phyloP scores from a whole-genome alignment of 176 grass and related monocot genomes.

The Cenchrus fungigraminus region DNA sequence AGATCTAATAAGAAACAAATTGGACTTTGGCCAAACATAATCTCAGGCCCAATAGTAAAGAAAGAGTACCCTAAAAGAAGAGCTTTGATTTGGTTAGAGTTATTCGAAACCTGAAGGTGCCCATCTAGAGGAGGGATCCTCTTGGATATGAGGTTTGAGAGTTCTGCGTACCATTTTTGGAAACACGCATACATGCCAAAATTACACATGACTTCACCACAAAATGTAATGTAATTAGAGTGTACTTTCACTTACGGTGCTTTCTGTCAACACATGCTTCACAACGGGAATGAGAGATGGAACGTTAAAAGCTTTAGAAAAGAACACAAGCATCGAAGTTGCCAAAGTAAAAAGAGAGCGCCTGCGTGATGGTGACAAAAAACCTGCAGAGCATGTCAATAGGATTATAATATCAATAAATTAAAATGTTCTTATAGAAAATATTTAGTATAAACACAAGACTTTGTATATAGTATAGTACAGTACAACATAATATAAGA shows the following conservation, averaged over 20 bases:
- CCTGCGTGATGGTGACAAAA: conserved; percentile 66
- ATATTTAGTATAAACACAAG: conserved; percentile 2
- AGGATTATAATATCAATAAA: conserved; percentile 8
- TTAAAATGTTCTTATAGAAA: neutral
- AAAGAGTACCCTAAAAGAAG: no score
- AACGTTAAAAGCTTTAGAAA: conserved; percentile 92
- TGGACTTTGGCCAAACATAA: no score
- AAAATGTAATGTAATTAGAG: conserved; percentile 25
- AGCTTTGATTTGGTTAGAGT: no score
- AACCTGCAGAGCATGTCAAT: conserved; percentile 56
- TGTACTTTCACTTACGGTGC: conserved; percentile 58
- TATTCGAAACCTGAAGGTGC: no score
- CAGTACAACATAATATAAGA: neutral
- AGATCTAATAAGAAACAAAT: no score
- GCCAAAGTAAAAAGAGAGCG: conserved; percentile 93
- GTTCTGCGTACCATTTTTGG: neutral
- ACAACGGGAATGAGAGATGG: conserved; percentile 72
- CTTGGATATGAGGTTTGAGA: neutral
- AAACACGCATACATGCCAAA: neutral
- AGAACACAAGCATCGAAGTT: conserved; percentile 92
- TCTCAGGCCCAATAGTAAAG: no score
- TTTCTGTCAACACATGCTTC: conserved; percentile 69
- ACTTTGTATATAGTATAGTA: conserved; percentile 2
- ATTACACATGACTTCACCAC: conserved; percentile 16
- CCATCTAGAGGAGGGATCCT: no score